These are phyloP conservation scores for Taiwanofungus camphoratus DNA, from an alignment of 1,284 basidiomycete genomes.

Conservation along the genomic window DNA sequence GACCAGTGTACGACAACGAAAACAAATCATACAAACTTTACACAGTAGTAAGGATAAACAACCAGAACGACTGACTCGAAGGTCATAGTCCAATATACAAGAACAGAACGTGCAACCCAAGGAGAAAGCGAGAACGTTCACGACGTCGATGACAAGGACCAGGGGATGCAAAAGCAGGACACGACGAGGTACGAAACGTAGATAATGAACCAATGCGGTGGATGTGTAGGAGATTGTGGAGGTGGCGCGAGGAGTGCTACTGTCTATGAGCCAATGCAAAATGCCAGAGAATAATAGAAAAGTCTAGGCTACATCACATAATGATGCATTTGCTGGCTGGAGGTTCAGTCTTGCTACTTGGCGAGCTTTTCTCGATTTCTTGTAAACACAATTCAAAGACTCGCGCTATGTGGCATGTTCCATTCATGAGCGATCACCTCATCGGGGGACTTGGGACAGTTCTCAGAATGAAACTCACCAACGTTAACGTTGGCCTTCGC, in stretches of 20 bases:
- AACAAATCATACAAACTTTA: slow-evolving; percentile 22
- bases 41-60: slow-evolving; percentile 11
- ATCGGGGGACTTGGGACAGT: slow-evolving; percentile 3
- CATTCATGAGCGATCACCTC: slow-evolving; percentile 8
- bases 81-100: slow-evolving; percentile 11
- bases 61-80: not conserved
- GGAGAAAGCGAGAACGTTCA: slow-evolving; percentile 1
- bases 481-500: slow-evolving; percentile 89
- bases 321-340: slow-evolving; percentile 56
- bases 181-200: slow-evolving; percentile 9
- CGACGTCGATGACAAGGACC: not conserved
- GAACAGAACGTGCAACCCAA: slow-evolving; percentile 1
- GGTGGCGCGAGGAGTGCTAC: slow-evolving; percentile 12
- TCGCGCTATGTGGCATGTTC: slow-evolving; percentile 47
- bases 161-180: slow-evolving; percentile 8
- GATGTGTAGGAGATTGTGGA: slow-evolving; percentile 15
- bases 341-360: slow-evolving; percentile 53
- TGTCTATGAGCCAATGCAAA: slow-evolving; percentile 20
- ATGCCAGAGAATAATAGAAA: slow-evolving; percentile 12
- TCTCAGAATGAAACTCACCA: slow-evolving; percentile 47
- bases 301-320: slow-evolving; percentile 47
- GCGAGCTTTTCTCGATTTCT: slow-evolving; percentile 77
- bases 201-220: slow-evolving; percentile 21
- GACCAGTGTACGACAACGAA: not conserved
- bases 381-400: slow-evolving; percentile 86